A percentile compares a stretch with the other conserved stretches of the same genome.
Evolutionary conservation across 2,329 filamentous ascomycete species (phyloP).

Genomic region (Scleromitrula shiraiana): DNA sequence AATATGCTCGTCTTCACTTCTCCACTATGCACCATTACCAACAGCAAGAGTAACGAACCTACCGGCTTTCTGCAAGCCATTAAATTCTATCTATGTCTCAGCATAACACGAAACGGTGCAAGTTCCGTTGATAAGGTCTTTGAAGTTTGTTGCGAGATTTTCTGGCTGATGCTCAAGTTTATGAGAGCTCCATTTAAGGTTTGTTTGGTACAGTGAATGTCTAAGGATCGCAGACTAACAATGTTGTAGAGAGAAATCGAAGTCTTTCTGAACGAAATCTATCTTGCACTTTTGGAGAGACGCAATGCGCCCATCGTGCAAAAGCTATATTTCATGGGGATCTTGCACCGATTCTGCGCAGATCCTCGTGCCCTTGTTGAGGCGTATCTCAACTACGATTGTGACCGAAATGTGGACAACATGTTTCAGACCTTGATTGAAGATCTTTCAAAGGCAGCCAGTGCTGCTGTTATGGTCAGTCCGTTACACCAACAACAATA

Average conservation of each 20-base stretch:
- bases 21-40: constrained; percentile 83
- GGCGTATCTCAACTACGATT: constrained; percentile 96
- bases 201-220: constrained; percentile 22
- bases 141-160: constrained; percentile 93
- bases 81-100: constrained; percentile 94
- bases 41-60: constrained; percentile 78
- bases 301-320: constrained; percentile 80
- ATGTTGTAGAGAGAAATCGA: constrained; percentile 80
- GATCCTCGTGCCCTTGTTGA: constrained; percentile 89
- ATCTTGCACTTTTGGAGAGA: constrained; percentile 83
- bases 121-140: constrained; percentile 90
- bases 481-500: constrained; percentile 76
- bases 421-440: constrained; percentile 95
- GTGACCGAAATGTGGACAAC: constrained; percentile 90
- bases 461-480: constrained; percentile 66
- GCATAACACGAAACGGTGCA: constrained; percentile 88
- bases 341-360: constrained; percentile 74
- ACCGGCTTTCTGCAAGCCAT: constrained; percentile 90
- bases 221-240: constrained; percentile 3
- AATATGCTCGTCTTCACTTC: constrained; percentile 87
- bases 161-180: constrained; percentile 93
- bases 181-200: constrained; percentile 92
- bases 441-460: constrained; percentile 82
- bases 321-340: constrained; percentile 82
- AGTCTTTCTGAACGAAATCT: constrained; percentile 96